Evolutionary conservation across 2,329 filamentous ascomycete species (phyloP), one percentile per base, ranked within the genome.

Genomic region (Curvularia eragrostidis): DNA sequence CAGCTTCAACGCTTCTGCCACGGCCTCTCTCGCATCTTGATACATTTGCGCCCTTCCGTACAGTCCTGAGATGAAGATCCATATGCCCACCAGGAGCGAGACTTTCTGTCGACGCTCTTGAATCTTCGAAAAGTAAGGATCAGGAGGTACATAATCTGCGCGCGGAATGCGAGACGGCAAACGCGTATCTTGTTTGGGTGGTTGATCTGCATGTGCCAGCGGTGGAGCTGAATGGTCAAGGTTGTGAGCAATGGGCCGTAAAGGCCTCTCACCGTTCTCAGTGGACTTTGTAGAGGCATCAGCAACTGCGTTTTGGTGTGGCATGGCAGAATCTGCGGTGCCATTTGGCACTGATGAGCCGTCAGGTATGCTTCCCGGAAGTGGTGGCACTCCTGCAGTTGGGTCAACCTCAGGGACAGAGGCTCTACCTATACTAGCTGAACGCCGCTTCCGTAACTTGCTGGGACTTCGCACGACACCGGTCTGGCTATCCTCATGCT

Each of bases 11-110:
- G 94, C 95, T 80, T 98, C 95, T 10, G 87, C 84, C 26, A 93
- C 86, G 6, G 94, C 92, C 51, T 89, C 91, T 66, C 86, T 86
- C 12, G 91, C 88, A 73, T 98, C 94, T 19, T 93, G 89, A 54
- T 87, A 86, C 80, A 96, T 87, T 8, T 85, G 85, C 7, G 94
- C 91, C 52, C 92, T 86, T 26, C 92, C 87, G 73, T 98, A 99
- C 63, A 98, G 88, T 0, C 90, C 90, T 2, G 92, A 90, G 60
- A 97, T 92, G 72, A 95, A 89, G 8, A 97, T 82, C 95, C 95
- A 99, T 30, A 97, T 88, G 64, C 89, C 89, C 19, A 93, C 81
- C 15, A 99, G 77, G 10, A 88, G 72, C 4, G 81, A 81, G 12
- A 86, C 78, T 15, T 82, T 83, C 56, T 87, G 84, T 52, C 82